phyloP scores from a whole-genome alignment of 768 basidiomycete genomes.

The Ramaria rubella region DNA sequence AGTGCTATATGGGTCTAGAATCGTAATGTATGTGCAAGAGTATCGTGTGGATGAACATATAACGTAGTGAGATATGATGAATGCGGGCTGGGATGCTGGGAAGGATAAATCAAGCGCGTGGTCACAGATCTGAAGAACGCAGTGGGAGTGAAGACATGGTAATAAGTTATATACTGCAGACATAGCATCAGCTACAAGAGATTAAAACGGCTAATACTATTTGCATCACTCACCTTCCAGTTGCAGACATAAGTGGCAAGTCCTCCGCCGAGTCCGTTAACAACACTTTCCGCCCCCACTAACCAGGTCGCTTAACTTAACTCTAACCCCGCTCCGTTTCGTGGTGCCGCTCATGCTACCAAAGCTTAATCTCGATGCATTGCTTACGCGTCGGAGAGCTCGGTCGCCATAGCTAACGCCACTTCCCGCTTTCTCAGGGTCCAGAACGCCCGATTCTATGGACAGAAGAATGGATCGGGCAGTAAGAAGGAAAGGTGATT shows the following conservation, averaged over 20 bases:
- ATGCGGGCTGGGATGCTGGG: not conserved
- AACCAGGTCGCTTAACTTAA: constrained; percentile 56
- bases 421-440: constrained; percentile 91
- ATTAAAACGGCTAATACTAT: too few species aligned
- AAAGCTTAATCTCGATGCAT: constrained; percentile 83
- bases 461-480: constrained; percentile 84
- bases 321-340: constrained; percentile 49
- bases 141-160: not conserved
- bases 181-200: not conserved
- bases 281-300: constrained; percentile 54
- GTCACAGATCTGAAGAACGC: not conserved
- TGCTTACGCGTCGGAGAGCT: constrained; percentile 83
- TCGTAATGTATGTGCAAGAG: not conserved
- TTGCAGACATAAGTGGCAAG: not conserved
- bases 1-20: not conserved
- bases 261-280: constrained; percentile 25
- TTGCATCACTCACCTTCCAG: not conserved
- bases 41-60: not conserved
- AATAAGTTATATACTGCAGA: not conserved
- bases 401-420: constrained; percentile 97
- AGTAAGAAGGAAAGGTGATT: constrained; percentile 80
- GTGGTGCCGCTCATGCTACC: constrained; percentile 56
- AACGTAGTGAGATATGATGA: not conserved
- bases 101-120: not conserved
- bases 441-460: constrained; percentile 84